Percentiles rank a stretch among this genome's conserved stretches.
These are phyloP conservation scores for Sphaerulina vaccinii DNA, from an alignment of 2,329 filamentous ascomycete species.

Conservation along the genomic window DNA sequence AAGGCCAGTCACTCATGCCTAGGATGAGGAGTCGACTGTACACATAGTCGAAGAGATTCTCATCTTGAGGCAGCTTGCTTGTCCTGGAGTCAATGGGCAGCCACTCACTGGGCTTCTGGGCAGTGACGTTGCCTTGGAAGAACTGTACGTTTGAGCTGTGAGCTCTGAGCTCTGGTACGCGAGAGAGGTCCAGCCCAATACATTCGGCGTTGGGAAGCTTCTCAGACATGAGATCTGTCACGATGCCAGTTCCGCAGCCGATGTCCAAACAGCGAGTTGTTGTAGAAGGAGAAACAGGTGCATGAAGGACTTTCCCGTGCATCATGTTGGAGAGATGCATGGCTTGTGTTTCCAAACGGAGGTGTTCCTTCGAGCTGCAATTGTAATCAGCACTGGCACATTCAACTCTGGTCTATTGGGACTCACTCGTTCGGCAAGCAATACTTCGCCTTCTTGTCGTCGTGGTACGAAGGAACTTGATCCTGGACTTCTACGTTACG, in stretches of 20 bases:
- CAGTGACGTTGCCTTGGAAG: constrained; percentile 17
- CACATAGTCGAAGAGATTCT: constrained; percentile 24
- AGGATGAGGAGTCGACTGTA: constrained; percentile 25
- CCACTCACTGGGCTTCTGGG: constrained; percentile 13
- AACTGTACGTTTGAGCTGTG: constrained; percentile 12
- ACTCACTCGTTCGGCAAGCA: too few relatives aligned
- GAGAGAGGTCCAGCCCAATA: constrained; percentile 37
- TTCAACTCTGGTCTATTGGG: too few relatives aligned
- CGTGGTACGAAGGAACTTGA: too few relatives aligned
- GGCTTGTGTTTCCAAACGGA: constrained; percentile 27
- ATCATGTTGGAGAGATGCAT: constrained; percentile 23
- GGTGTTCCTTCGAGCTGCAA: too few relatives aligned
- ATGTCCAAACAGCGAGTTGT: constrained; percentile 8
- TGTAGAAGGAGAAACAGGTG: background rate
- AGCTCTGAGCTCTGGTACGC: constrained; percentile 14
- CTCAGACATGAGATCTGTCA: constrained; percentile 29
- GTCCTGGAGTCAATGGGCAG: background rate
- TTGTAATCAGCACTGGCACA: too few relatives aligned
- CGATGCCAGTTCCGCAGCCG: constrained; percentile 31
- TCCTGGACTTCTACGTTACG: too few relatives aligned
- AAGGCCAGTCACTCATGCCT: constrained; percentile 27
- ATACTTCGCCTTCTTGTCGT: too few relatives aligned
- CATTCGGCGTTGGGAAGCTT: constrained; percentile 32
- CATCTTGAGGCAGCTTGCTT: background rate
- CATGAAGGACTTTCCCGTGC: constrained; percentile 20